Evolutionary conservation across 208 protist species (phyloP).

Genomic region (Trypanosoma scelopori): DNA sequence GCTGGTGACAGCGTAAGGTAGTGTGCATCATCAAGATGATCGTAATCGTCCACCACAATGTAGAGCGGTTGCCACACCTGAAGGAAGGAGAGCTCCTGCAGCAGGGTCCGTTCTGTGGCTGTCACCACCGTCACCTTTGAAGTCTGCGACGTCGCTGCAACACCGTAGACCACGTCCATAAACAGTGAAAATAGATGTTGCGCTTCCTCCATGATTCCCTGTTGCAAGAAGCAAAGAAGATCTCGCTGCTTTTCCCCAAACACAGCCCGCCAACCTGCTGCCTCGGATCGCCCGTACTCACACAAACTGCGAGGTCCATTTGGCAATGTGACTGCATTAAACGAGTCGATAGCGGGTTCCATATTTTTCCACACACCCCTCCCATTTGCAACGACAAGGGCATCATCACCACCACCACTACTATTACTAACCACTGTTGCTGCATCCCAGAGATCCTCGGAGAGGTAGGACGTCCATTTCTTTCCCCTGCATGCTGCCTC

Average conservation of each 20-base stretch:
- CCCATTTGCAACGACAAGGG: background rate
- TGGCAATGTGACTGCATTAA: conserved; percentile 21
- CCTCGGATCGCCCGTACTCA: conserved; percentile 31
- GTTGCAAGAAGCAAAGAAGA: conserved; percentile 44
- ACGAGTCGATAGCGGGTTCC: conserved; percentile 8
- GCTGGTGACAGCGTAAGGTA: conserved; percentile 65
- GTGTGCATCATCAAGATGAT: conserved; percentile 54
- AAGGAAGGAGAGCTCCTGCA: conserved; percentile 56
- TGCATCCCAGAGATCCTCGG: conserved; percentile 26
- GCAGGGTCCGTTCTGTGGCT: conserved; percentile 39
- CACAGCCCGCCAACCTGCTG: conserved; percentile 52
- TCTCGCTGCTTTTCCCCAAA: conserved; percentile 66
- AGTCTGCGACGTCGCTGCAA: conserved; percentile 65
- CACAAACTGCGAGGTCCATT: conserved; percentile 26
- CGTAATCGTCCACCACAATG: conserved; percentile 76
- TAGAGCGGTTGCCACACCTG: conserved; percentile 63
- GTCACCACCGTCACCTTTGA: conserved; percentile 46
- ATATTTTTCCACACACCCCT: conserved; percentile 17
- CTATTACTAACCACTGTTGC: conserved; percentile 7
- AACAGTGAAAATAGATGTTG: conserved; percentile 51
- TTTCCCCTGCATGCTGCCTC: conserved; percentile 24
- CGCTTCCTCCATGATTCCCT: conserved; percentile 39
- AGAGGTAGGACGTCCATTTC: conserved; percentile 26
- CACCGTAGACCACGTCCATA: conserved; percentile 55
- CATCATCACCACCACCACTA: too few species aligned